Conservation (phyloP, 495 filamentous ascomycete species). For the Penicillium daleae region DNA sequence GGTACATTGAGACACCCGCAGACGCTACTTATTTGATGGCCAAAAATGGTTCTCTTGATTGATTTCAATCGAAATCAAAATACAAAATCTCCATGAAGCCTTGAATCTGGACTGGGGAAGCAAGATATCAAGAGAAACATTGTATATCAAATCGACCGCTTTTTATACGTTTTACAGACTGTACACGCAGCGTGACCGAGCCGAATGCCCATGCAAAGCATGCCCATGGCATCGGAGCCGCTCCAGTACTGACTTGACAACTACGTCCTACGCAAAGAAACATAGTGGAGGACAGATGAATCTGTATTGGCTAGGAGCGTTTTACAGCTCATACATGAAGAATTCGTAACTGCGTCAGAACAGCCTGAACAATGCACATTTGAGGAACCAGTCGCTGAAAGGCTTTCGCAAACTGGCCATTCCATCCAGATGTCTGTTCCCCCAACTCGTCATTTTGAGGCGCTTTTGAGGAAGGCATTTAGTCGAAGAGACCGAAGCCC, state of each 20-base stretch:
- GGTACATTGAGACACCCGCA: neutral
- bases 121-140: neutral
- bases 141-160: neutral
- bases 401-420: slow-evolving; percentile 37
- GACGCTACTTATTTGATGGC: neutral
- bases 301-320: slow-evolving; percentile 50
- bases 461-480: slow-evolving; percentile 35
- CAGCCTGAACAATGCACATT: slow-evolving; percentile 42
- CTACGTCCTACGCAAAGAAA: slow-evolving; percentile 20
- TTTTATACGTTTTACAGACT: neutral
- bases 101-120: too few relatives aligned
- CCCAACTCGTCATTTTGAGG: slow-evolving; percentile 36
- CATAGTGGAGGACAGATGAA: slow-evolving; percentile 40
- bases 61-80: neutral
- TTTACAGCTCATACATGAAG: slow-evolving; percentile 45
- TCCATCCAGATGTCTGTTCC: slow-evolving; percentile 45
- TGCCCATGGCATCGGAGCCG: neutral
- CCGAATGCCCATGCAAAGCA: neutral
- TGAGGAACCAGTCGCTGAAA: slow-evolving; percentile 38
- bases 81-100: neutral
- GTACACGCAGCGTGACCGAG: neutral
- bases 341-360: slow-evolving; percentile 50
- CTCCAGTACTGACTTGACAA: neutral
- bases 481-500: slow-evolving; percentile 99
- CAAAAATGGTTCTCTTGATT: neutral